Base-by-base conservation (phyloP, 805 yeast genomes). In the Cyberlindnera xylosilytica region DNA sequence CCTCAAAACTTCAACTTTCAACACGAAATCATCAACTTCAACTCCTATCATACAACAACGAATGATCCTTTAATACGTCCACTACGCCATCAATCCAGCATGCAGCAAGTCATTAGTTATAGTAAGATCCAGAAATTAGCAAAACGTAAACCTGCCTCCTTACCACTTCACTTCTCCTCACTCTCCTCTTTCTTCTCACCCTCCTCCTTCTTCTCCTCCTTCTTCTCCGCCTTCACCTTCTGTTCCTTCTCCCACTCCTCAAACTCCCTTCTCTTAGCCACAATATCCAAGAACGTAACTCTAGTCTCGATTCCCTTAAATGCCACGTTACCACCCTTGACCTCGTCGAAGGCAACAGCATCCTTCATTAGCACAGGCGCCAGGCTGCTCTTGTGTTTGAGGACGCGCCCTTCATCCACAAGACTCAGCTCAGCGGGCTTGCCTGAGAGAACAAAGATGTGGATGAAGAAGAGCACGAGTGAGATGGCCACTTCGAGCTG, bases 281-380 rank as follows among this genome's bases (percentile, higher is more conserved):
- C 47, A 8, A 81, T 61, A 52, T 81, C 78, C 34, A 80, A 62
- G 51, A 77, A 82, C 6, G 67, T 72, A 4, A 76, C 65, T 41
- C 83, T 63, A 20, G 73, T 68, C 39, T 78, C 78, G 32, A 78
- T 61, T 11, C 62, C 57, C 36, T 71, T 76, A 51, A 64, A 78
- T 16, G 73, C 75, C 6, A 27, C 34, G 20, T 61, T 61, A 16
- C 57, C 55, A n/a, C 82, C 84, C 20, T 72, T 54, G 24, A 62
- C 57, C 47, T 81, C 79, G 20, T 68, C 61, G 36, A 71, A 70
- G 15, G 62, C 60, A 34, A 75, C 70, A 8, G 83, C 79, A 40
- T 73, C 64, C 44, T 62, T 66, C 65, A 70, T 66, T n/a, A 54
- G 61, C 19, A 81, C 72, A 8, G 78, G 78, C 40, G 67, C 67